These are phyloP conservation scores for Rhexocercosporidium sp. DNA, from an alignment of 2,329 filamentous ascomycete species.

Conservation along the genomic window DNA sequence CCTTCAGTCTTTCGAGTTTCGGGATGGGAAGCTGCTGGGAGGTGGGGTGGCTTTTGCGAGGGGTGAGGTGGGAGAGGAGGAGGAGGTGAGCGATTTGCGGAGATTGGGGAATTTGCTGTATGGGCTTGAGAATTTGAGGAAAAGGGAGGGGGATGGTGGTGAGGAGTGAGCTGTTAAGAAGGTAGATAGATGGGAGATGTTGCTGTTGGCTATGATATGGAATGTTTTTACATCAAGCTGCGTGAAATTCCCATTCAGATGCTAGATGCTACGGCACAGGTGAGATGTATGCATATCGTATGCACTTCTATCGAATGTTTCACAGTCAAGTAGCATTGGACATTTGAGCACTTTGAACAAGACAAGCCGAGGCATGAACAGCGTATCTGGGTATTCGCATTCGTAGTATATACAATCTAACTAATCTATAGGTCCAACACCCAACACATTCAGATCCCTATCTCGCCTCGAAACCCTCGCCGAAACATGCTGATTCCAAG, in stretches of 20 bases:
- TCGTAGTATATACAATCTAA: constrained; percentile 1
- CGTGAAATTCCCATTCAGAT: background rate
- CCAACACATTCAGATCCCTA: constrained; percentile 21
- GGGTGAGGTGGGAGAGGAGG: background rate
- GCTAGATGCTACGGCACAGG: too few species aligned
- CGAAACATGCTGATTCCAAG: constrained; percentile 24
- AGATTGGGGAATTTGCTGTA: constrained; percentile 48
- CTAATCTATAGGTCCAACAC: constrained; percentile 28
- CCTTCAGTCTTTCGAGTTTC: constrained; percentile 25
- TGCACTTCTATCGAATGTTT: too few species aligned
- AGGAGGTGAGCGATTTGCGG: constrained; percentile 32
- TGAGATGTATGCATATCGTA: too few species aligned
- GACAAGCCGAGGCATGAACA: background rate
- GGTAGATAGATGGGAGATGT: background rate
- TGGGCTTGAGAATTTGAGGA: constrained; percentile 41
- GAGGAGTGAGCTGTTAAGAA: constrained; percentile 19
- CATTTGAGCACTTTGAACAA: background rate
- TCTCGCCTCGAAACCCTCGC: background rate
- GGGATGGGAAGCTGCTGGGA: constrained; percentile 18
- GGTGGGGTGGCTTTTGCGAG: constrained; percentile 3
- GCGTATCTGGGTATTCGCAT: background rate
- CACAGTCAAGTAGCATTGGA: too few species aligned
- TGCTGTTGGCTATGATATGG: too few species aligned
- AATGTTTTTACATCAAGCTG: too few species aligned
- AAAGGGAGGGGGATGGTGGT: constrained; percentile 39